Evolutionary conservation across 208 protist genomes (phyloP).

Genomic region (Blechomonas ayalai): DNA sequence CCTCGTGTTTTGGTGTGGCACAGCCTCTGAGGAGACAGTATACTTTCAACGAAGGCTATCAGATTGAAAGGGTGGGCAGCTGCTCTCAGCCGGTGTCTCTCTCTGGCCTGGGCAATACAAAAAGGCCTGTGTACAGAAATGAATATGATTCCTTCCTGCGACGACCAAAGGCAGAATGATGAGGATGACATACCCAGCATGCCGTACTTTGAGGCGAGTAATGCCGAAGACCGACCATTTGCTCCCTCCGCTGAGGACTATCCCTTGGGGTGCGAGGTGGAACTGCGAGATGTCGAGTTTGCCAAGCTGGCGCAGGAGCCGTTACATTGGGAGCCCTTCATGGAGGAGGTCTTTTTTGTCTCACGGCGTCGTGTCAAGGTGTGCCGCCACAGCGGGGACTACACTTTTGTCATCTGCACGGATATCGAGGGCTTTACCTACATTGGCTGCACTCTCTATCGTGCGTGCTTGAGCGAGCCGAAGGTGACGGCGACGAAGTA

Average conservation of each 20-base stretch:
- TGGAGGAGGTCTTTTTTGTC: conserved; percentile 61
- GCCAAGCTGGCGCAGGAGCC: conserved; percentile 56
- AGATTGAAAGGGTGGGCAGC: too few relatives aligned
- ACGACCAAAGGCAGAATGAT: too few relatives aligned
- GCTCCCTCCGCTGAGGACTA: conserved; percentile 73
- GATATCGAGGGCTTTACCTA: conserved; percentile 41
- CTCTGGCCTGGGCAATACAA: too few relatives aligned
- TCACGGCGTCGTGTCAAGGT: conserved; percentile 58
- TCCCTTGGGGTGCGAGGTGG: conserved; percentile 76
- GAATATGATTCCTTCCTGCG: conserved; percentile 1
- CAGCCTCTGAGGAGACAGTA: too few relatives aligned
- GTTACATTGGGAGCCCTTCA: conserved; percentile 65
- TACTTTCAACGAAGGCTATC: too few relatives aligned
- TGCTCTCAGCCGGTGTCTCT: too few relatives aligned
- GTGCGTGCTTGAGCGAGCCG: conserved; percentile 72
- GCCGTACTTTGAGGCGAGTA: conserved; percentile 69
- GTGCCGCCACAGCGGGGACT: conserved; percentile 66
- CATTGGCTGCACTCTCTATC: conserved; percentile 76
- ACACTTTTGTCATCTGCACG: conserved; percentile 73
- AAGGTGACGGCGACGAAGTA: conserved; percentile 74
- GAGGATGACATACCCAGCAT: conserved; percentile 39
- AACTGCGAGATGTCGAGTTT: conserved; percentile 64
- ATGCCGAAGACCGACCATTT: conserved; percentile 55
- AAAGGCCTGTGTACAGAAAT: conserved; percentile 3
- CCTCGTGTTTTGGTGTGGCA: too few relatives aligned